Base-by-base conservation (phyloP, 2,329 filamentous ascomycete genomes). In the Colletotrichum endophyticum region DNA sequence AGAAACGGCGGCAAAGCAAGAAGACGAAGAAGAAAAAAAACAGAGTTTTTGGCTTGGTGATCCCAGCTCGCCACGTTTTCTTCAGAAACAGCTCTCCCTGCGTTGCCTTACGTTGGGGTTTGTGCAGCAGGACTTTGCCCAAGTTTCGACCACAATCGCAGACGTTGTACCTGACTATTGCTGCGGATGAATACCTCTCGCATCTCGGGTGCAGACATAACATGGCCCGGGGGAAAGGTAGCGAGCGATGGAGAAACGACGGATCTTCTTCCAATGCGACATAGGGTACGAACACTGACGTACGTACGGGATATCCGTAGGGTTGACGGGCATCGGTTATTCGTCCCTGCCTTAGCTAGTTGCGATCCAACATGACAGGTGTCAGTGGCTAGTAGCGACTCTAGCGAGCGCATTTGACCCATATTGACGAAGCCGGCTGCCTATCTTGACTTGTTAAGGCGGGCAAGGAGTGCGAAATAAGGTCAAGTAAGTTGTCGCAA, bases 41-140 rank as follows among this genome's bases (percentile, higher is more conserved):
- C 15, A 53, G n/a, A 36, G 27, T 59, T 30, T 53, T 63, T 64
- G 39, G 59, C 12, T 32, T 61, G 44, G 15, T 53, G 49, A 73
- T 69, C 73, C 73, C n/a, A 49, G 73, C 25, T 69, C 32, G 73
- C 73, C 73, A 76, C 73, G 73, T 76, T 73, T 76, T 69, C 56
- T 73, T 56, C 27, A 63, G 36, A 56, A 12, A 22, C 19, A 34
- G 39, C 13, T 34, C 32, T 36, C 19, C 36, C 49, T 53, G 15
- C 59, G 19, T 16, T 15, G 34, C 12, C 27, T 53, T 53, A 53
- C n/a, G 11, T 53, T 8, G 44, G 44, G 44, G n/a, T 44, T 44
- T 56, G 25, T 15, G 66, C 25, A 28, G 39, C 27, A 12, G 22
- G 34, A 72, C 59, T 66, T 67, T 36, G 22, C 53, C 53, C 68